phyloP scores from a whole-genome alignment of 352 stramenopile genomes.

The Pythium apleroticum region DNA sequence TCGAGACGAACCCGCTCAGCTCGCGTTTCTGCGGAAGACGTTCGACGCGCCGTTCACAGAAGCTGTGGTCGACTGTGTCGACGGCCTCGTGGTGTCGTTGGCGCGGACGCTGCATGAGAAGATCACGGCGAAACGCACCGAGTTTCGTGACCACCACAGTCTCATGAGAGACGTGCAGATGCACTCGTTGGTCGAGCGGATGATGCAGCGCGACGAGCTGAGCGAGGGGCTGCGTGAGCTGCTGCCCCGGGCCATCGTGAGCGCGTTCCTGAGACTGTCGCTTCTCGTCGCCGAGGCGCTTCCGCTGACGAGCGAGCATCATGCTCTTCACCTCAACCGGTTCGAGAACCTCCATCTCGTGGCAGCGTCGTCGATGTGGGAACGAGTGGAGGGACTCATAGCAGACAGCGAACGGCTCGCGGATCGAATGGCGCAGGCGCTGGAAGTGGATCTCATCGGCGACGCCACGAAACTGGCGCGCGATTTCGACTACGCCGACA shows the following conservation, averaged over 20 bases:
- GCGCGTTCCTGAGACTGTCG: background rate
- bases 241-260: background rate
- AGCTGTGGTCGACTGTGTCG: background rate
- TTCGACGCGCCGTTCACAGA: background rate
- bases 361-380: conserved; percentile 1
- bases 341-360: conserved; percentile 15
- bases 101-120: background rate
- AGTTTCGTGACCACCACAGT: background rate
- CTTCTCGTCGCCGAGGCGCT: background rate
- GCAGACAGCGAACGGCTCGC: background rate
- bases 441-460: background rate
- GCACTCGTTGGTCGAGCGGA: conserved; percentile 1
- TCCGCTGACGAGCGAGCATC: background rate
- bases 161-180: background rate
- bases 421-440: background rate
- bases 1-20: background rate
- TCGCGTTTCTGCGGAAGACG: background rate
- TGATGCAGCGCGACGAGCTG: background rate
- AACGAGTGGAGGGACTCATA: background rate
- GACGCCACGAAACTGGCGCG: background rate
- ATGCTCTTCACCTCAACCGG: background rate
- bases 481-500: background rate
- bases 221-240: background rate
- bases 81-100: background rate
- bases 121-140: background rate